Conservation (phyloP, 2,329 filamentous ascomycete genomes). For the Aspergillus novofumigatus region DNA sequence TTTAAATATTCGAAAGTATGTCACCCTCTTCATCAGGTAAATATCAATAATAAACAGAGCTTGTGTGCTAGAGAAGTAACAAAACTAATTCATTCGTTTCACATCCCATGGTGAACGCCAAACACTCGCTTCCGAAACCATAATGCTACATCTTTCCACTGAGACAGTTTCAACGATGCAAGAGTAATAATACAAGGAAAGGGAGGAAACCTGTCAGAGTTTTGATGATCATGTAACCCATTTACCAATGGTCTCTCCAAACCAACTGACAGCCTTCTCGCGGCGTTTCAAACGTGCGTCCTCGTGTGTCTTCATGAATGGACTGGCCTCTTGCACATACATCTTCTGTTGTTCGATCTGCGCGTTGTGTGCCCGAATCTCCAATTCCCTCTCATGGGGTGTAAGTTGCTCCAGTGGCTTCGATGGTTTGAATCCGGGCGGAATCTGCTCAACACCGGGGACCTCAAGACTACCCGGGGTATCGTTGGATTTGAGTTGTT, state of each 20-base stretch:
- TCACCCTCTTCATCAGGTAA: neutral
- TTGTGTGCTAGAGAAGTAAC: neutral
- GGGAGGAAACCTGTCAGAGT: neutral
- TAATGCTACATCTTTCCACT: neutral
- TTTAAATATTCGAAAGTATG: neutral
- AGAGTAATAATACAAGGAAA: constrained; percentile 14
- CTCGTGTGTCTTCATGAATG: constrained; percentile 35
- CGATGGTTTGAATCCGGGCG: constrained; percentile 31
- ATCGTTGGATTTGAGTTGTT: constrained; percentile 6
- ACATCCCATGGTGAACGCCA: neutral
- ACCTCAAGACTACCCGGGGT: constrained; percentile 26
- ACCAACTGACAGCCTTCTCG: constrained; percentile 39
- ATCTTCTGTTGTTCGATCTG: constrained; percentile 34
- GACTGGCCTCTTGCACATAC: constrained; percentile 34
- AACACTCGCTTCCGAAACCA: constrained; percentile 4
- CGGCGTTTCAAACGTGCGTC: constrained; percentile 34
- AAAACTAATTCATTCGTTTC: neutral
- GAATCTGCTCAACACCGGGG: constrained; percentile 34
- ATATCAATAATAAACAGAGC: neutral
- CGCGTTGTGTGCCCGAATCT: constrained; percentile 37
- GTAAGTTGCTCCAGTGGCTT: constrained; percentile 40
- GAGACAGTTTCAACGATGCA: neutral
- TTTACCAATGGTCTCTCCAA: constrained; percentile 42
- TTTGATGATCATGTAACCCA: constrained; percentile 31
- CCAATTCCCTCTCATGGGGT: constrained; percentile 45